Evolutionary conservation across 2,329 filamentous ascomycete genomes (phyloP).

Genomic region (Trichophyton equinum): DNA sequence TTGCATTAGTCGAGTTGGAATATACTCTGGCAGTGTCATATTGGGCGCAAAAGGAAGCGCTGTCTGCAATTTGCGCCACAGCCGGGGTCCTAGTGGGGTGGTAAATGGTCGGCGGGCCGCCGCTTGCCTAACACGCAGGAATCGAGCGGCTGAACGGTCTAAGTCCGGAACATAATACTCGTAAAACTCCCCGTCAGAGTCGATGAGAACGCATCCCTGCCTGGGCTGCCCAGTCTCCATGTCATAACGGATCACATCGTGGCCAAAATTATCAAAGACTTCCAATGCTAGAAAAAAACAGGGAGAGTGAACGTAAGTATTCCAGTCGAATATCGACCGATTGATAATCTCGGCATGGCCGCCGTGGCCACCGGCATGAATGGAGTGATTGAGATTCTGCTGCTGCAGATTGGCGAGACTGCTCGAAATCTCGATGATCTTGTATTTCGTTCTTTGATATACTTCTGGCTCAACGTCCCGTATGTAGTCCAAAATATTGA

Average conservation of each 20-base stretch:
- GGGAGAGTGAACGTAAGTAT: slow-evolving; percentile 70
- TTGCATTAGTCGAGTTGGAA: slow-evolving; percentile 87
- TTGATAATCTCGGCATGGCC: slow-evolving; percentile 92
- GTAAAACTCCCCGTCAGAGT: slow-evolving; percentile 75
- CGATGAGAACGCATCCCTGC: slow-evolving; percentile 80
- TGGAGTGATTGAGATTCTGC: slow-evolving; percentile 53
- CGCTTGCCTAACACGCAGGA: slow-evolving; percentile 69
- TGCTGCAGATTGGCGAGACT: slow-evolving; percentile 67
- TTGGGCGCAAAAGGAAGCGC: slow-evolving; percentile 60
- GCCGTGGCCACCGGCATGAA: slow-evolving; percentile 60
- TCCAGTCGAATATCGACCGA: slow-evolving; percentile 88
- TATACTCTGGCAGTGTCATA: slow-evolving; percentile 75
- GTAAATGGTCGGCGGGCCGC: slow-evolving; percentile 41
- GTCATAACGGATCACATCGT: slow-evolving; percentile 89
- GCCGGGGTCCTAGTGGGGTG: slow-evolving; percentile 33
- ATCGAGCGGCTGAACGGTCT: slow-evolving; percentile 71
- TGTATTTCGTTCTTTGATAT: slow-evolving; percentile 84
- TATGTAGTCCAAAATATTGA: slow-evolving; percentile 95
- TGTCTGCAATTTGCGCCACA: slow-evolving; percentile 50
- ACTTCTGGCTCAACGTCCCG: slow-evolving; percentile 78
- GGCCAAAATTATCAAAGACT: slow-evolving; percentile 96
- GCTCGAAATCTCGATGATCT: slow-evolving; percentile 88
- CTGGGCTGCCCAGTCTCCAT: slow-evolving; percentile 64
- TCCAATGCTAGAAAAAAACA: slow-evolving; percentile 98
- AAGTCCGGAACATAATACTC: slow-evolving; percentile 78